Conservation (phyloP, 2,329 filamentous ascomycete species). For the Hypoxylon sp. region DNA sequence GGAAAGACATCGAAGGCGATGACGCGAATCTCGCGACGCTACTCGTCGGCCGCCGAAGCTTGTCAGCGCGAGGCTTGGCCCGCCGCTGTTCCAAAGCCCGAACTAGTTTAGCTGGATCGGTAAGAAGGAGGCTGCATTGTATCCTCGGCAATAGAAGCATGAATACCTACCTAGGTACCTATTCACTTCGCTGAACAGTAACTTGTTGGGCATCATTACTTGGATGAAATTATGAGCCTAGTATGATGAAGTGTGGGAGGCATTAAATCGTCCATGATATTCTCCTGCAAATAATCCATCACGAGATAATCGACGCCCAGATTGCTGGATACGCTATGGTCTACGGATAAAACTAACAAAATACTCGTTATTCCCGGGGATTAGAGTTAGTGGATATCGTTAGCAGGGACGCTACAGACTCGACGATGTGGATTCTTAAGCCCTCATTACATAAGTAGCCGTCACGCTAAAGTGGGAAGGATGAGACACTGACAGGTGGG, state of each 20-base stretch:
- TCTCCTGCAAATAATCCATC: constrained; percentile 2
- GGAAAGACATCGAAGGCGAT: neutral
- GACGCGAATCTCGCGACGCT: constrained; percentile 13
- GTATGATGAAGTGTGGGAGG: constrained; percentile 10
- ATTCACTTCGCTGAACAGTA: neutral
- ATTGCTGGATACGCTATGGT: neutral
- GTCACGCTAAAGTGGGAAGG: constrained; percentile 17
- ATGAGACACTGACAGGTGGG: constrained; percentile 17
- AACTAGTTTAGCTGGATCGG: constrained; percentile 31
- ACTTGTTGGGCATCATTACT: constrained; percentile 11
- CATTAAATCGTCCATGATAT: constrained; percentile 8
- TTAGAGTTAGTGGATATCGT: neutral
- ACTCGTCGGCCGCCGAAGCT: constrained; percentile 21
- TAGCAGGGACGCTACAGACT: constrained; percentile 1
- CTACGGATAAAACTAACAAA: constrained; percentile 6
- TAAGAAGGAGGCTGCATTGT: constrained; percentile 16
- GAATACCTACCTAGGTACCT: neutral
- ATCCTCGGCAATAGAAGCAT: constrained; percentile 28
- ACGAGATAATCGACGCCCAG: constrained; percentile 13
- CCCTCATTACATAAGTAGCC: constrained; percentile 23
- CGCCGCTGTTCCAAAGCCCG: constrained; percentile 24
- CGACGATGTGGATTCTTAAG: constrained; percentile 8
- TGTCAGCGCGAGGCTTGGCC: constrained; percentile 20
- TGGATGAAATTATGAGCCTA: constrained; percentile 1
- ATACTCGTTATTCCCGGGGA: neutral